Evolutionary conservation across 345 rosid species (phyloP), one percentile per base, ranked within the genome.

Genomic region (Eucalyptus pauciflora): DNA sequence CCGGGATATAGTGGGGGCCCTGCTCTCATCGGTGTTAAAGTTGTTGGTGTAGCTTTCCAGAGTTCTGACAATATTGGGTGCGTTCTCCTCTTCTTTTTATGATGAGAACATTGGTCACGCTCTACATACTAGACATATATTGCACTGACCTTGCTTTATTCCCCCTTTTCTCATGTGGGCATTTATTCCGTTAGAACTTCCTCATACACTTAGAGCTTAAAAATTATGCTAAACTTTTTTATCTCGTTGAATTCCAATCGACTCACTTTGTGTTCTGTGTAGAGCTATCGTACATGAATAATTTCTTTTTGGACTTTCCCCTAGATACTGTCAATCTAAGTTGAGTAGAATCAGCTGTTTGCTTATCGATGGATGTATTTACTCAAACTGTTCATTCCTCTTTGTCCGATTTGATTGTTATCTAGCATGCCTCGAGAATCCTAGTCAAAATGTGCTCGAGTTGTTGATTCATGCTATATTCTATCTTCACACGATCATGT

Each of bases 31-130:
- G 96, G 95, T 58, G 92, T 91, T 91, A 96, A 95, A 92, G 98
- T 96, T 91, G 99, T 95, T 14, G 97, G 97, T 16, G 97, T 96
- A 62, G 99, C 99, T 41, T 96, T 97, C 92, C 98, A 97, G 91
- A 94, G 95, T 92, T 96, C 96, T 91, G 99, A 97, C 92, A 96
- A 96, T 90, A 97, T 96, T 50, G 51, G 51, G 51, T 50, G 51
- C 51, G 51, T 50, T 50, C 51, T 50, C 51, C 51, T 50, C 7
- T 50, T 50, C 51, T 50, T 50, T 50, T 50, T 50, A 50, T 50
- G 51, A 50, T 50, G 51, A 50, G 51, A 50, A 50, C 51, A 50
- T 50, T 5, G 51, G 51, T 50, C 51, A 50, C 51, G 16, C 51
- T 50, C 51, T 50, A 15, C 51, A 50, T 50, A 50, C 51, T 50